Conservation (phyloP, 2,329 filamentous ascomycete genomes). For the Beauveria varroae region DNA sequence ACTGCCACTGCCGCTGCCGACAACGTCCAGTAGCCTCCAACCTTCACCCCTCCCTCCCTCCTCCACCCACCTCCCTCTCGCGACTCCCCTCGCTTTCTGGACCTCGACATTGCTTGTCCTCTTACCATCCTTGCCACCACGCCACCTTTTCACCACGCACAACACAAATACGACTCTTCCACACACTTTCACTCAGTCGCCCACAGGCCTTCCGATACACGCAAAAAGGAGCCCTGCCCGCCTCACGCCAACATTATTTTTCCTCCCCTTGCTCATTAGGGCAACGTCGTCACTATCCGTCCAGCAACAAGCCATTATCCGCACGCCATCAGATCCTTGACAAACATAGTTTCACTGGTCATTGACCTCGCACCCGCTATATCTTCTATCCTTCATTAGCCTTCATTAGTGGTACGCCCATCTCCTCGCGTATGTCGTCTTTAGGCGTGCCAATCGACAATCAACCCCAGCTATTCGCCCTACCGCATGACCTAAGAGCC, state of each 20-base stretch:
- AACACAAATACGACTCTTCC: neutral
- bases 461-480: neutral
- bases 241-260: neutral
- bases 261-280: neutral
- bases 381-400: neutral
- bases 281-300: neutral
- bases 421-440: neutral
- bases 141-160: neutral
- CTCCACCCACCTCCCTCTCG: neutral
- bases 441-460: neutral
- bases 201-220: neutral
- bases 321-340: neutral
- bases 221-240: neutral
- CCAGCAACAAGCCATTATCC: neutral
- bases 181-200: neutral
- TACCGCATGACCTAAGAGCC: conserved; percentile 4
- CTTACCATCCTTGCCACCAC: neutral
- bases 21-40: neutral
- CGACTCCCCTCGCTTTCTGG: neutral
- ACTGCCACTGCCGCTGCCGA: no score
- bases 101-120: neutral
- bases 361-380: neutral
- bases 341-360: neutral
- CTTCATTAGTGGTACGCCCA: neutral
- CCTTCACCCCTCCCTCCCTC: neutral